Base-by-base conservation (phyloP, 1,139 yeast genomes). In the Yamadazyma blattariae region DNA sequence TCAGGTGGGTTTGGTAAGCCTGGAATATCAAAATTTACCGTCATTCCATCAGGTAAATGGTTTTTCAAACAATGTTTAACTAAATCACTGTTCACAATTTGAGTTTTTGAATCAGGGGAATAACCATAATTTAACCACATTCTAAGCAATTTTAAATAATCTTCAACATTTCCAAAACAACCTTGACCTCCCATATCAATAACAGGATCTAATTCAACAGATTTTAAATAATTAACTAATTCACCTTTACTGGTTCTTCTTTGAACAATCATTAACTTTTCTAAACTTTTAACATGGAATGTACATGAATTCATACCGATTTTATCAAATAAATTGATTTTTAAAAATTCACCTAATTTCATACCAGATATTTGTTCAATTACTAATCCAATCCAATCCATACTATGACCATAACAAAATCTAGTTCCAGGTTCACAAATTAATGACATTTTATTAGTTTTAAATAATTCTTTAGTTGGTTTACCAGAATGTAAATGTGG, bases 101-200 rank as follows among this genome's bases (percentile, higher is more conserved):
- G 51, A 2, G 29, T 47, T 1, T 68, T 65, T 2, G 67, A 50
- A 37, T 67, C 72, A 1, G 71, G 69, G 24, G 71, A 61, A 15
- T 41, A 39, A 0, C 79, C 79, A 32, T 56, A 57, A 42, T 71
- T 71, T 27, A 74, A 52, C 66, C 74, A 67, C n/a, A 68, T 52
- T 29, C 77, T 54, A 16, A 74, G 49, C 32, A 72, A 63, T 41
- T 64, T 67, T 43, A 68, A 52, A 44, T 61, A 73, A 44, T 72
- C 77, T 3, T 52, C 57, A 6, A 68, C 67, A 2, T 64, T 61
- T 1, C 74, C 71, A 41, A 60, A 67, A 37, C 67, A 54, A 1
- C 79, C 78, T 35, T 70, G 77, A 14, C 79, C 79, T 7, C 77
- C 78, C 59, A 68, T 57, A 41, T 68, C 71, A n/a, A 65, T 36